Evolutionary conservation across 495 filamentous ascomycete genomes (phyloP), one percentile per base, ranked within the genome.

Genomic region (Penicillium mononematosum): DNA sequence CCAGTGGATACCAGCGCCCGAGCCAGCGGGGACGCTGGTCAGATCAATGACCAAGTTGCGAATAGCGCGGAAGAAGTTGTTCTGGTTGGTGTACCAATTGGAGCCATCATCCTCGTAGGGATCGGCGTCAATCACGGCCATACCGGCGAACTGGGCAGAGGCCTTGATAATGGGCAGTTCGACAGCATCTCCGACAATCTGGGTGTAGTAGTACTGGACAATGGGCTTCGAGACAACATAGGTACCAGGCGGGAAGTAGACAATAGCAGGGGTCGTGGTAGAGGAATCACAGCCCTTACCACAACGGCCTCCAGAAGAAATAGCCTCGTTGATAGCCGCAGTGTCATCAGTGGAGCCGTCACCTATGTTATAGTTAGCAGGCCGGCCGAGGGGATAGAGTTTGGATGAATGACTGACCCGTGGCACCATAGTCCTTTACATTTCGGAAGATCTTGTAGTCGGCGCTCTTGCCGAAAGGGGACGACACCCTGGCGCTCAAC

Each of bases 1-100:
- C 95, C 95, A 98, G 73, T 98, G 94, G 55, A 98, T 95, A 73
- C 90, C 91, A 39, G 91, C 72, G 55, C 88, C 90, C 4, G 70
- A 64, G 41, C 71, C 77, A 49, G 77, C 62, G 14, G 88, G 87
- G 81, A 89, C 84, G 12, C 75, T 82, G 29, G 83, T 91, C 44
- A 92, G 71, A 69, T 98, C 94, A 70, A 98, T 87, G 64, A 91
- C 81, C 63, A 98, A 89, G 77, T 98, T 98, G 70, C 95, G 90
- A 61, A 98, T 78, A 63, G 95, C 89, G 45, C 94, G 91, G 82
- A 91, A 98, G 81, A 98, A 98, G 78, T 98, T 97, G 84, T 98
- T 98, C 74, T 96, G 88, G 72, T 96, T 96, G 61, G 87, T 91
- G 74, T 87, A 96, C 85, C 87, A 89, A 68, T 88, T 87, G 56